A percentile compares a stretch with the other conserved stretches of the same genome.
Evolutionary conservation across 768 basidiomycete species (phyloP).

Genomic region (Macrolepiota dolichaula): DNA sequence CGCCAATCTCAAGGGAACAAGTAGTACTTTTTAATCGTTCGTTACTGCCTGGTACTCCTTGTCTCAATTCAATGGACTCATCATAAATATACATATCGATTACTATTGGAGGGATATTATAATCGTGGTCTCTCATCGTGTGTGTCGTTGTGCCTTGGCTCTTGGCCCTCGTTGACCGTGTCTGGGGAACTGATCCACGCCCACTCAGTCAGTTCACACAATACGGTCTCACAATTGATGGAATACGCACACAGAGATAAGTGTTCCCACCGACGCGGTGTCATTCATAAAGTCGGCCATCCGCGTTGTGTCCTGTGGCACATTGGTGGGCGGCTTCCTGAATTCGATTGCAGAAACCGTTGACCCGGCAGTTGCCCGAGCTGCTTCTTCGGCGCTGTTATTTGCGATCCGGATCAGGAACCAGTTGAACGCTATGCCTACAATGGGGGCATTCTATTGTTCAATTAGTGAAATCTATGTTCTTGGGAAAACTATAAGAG

Average conservation of each 20-base stretch:
- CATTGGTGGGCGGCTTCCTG: background rate
- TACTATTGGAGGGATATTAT: too few species aligned
- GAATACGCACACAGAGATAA: background rate
- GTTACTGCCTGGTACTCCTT: too few species aligned
- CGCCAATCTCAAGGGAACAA: too few species aligned
- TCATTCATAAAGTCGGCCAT: background rate
- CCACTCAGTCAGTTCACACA: background rate
- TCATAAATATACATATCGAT: too few species aligned
- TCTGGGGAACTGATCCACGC: background rate
- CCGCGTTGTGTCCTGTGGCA: background rate
- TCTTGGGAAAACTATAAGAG: background rate
- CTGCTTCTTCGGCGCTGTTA: background rate
- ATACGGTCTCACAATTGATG: too few species aligned
- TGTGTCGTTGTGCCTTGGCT: background rate
- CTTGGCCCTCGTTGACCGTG: background rate
- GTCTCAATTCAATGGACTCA: too few species aligned
- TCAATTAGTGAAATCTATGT: background rate
- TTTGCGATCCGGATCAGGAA: background rate
- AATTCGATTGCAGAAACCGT: background rate
- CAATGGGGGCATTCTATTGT: background rate
- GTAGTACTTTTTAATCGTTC: too few species aligned
- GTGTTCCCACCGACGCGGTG: background rate
- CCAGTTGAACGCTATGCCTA: slow-evolving; percentile 3
- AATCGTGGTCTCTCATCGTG: too few species aligned
- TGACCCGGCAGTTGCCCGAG: background rate